phyloP scores from a whole-genome alignment of 2,329 filamentous ascomycete species.

The Curvularia sp. region DNA sequence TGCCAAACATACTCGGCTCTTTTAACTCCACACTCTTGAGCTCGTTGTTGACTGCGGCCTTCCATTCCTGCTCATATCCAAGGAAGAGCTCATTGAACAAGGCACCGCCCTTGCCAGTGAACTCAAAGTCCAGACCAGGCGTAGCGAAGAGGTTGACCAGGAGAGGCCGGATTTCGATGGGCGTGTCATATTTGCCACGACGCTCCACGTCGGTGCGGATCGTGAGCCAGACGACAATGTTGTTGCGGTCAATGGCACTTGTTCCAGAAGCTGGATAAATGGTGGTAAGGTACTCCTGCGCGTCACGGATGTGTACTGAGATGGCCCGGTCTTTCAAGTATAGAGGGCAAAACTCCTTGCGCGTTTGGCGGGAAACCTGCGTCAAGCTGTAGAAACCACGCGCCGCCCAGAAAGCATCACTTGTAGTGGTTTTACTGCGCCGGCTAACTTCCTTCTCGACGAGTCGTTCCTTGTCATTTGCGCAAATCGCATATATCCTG shows the following conservation, averaged over 20 bases:
- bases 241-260: conserved; percentile 8
- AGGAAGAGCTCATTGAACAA: conserved; percentile 21
- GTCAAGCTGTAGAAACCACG: conserved; percentile 21
- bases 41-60: conserved; percentile 8
- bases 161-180: conserved; percentile 19
- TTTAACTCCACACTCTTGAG: conserved; percentile 22
- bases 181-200: conserved; percentile 18
- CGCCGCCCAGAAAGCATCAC: conserved; percentile 12
- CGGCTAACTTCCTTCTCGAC: conserved; percentile 18
- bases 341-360: conserved; percentile 15
- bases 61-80: conserved; percentile 16
- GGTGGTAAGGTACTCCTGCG: conserved; percentile 16
- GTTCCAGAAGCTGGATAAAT: conserved; percentile 9
- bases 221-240: conserved; percentile 14
- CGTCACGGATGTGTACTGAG: conserved; percentile 21
- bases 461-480: conserved; percentile 15
- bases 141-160: conserved; percentile 13
- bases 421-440: conserved; percentile 7
- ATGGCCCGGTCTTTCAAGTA: conserved; percentile 16
- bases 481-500: conserved; percentile 17
- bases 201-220: conserved; percentile 21
- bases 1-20: conserved; percentile 15
- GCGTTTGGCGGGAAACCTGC: conserved; percentile 16
- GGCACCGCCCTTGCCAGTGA: conserved; percentile 14
- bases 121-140: conserved; percentile 17